These are phyloP conservation scores for Domatiomyces globalis DNA, from an alignment of 2,329 filamentous ascomycete genomes.

Conservation along the genomic window DNA sequence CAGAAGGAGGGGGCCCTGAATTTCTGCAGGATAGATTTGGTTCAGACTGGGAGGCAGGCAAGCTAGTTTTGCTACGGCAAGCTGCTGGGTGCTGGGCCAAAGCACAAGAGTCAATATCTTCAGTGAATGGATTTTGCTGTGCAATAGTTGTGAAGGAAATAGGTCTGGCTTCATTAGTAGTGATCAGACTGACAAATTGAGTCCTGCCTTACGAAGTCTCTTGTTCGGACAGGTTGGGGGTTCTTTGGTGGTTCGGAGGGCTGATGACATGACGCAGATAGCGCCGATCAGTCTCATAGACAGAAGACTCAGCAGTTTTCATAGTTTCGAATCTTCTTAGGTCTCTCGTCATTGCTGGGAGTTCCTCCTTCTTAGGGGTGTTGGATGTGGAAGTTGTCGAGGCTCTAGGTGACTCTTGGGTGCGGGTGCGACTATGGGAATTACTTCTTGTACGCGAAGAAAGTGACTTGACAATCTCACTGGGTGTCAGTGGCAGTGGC, in stretches of 20 bases:
- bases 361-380: conserved; percentile 4
- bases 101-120: background rate
- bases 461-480: conserved; percentile 4
- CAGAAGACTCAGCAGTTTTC: background rate
- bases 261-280: background rate
- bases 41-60: background rate
- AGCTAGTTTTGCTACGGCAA: background rate
- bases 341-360: background rate
- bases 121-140: conserved; percentile 6
- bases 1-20: background rate
- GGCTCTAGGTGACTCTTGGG: background rate
- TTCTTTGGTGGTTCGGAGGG: background rate
- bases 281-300: background rate
- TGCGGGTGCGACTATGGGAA: background rate
- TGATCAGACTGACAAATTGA: background rate
- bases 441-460: background rate
- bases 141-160: conserved; percentile 6
- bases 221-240: background rate
- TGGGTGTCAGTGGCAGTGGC: conserved; percentile 12
- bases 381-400: conserved; percentile 1
- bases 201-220: background rate
- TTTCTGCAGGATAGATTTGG: background rate
- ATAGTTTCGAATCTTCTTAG: background rate
- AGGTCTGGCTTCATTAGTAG: conserved; percentile 2
- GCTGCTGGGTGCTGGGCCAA: no score